phyloP scores from a whole-genome alignment of 1,139 yeast genomes.

The Scheffersomyces stambukii region DNA sequence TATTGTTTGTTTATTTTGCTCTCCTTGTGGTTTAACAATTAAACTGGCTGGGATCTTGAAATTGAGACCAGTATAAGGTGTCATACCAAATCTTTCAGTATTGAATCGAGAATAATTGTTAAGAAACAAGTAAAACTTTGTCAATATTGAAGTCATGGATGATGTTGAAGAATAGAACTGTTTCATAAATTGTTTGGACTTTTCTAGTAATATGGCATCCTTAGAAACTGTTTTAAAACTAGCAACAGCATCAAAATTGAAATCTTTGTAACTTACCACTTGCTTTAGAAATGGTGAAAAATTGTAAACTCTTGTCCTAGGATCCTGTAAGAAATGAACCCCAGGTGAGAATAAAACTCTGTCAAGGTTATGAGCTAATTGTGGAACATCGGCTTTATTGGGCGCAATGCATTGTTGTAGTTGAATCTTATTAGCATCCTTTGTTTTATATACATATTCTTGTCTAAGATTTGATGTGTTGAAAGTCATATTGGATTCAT shows the following conservation, averaged over 20 bases:
- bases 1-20: constrained; percentile 25
- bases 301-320: constrained; percentile 68
- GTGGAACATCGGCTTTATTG: constrained; percentile 27
- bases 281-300: constrained; percentile 59
- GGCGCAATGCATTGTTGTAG: constrained; percentile 21
- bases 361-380: constrained; percentile 60
- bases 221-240: constrained; percentile 65
- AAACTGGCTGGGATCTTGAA: constrained; percentile 34
- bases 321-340: constrained; percentile 74
- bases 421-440: constrained; percentile 7
- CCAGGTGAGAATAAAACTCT: constrained; percentile 78
- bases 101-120: constrained; percentile 36
- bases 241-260: constrained; percentile 57
- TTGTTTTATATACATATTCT: no score
- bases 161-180: constrained; percentile 79
- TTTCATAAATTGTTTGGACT: constrained; percentile 40
- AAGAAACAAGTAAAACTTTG: constrained; percentile 74
- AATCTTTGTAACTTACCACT: constrained; percentile 64
- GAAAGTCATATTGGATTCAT: constrained; percentile 2
- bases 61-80: constrained; percentile 31
- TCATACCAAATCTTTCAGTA: constrained; percentile 26
- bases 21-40: constrained; percentile 34
- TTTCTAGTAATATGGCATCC: constrained; percentile 47
- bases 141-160: constrained; percentile 72
- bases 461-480: no score